phyloP scores from a whole-genome alignment of 1,284 basidiomycete species.

The Tylopilus sp. region DNA sequence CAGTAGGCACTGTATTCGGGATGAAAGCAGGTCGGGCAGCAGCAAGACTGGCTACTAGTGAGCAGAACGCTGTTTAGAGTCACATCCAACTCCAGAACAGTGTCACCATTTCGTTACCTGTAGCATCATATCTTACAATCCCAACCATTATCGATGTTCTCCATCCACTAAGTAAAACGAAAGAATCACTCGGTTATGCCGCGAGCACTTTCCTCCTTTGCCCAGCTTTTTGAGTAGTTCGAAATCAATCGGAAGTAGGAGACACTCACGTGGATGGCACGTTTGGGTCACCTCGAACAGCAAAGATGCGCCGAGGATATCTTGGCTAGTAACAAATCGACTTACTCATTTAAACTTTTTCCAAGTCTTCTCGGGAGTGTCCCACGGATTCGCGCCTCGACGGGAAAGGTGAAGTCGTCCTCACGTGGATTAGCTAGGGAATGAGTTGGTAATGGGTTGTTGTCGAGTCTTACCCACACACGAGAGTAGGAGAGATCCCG shows the following conservation, averaged over 20 bases:
- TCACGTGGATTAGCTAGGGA: slow-evolving; percentile 26
- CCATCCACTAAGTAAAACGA: slow-evolving; percentile 5
- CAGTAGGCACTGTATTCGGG: slow-evolving; percentile 66
- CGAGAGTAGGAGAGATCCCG: slow-evolving; percentile 52
- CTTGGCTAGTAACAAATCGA: slow-evolving; percentile 26
- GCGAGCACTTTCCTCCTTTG: slow-evolving; percentile 25
- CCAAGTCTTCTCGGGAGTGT: slow-evolving; percentile 33
- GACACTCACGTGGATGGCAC: slow-evolving; percentile 32
- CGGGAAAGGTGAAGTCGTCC: slow-evolving; percentile 27
- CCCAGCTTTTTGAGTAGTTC: slow-evolving; percentile 10
- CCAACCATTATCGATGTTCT: not conserved
- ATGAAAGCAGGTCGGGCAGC: slow-evolving; percentile 55
- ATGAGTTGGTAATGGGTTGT: not conserved
- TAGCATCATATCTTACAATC: slow-evolving; percentile 4
- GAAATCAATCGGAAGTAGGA: not conserved
- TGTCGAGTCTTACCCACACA: slow-evolving; percentile 42
- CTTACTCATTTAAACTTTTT: slow-evolving; percentile 18
- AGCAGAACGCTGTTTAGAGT: not conserved
- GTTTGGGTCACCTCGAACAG: slow-evolving; percentile 25
- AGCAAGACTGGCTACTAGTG: slow-evolving; percentile 26
- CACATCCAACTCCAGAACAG: not conserved
- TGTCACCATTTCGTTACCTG: not conserved
- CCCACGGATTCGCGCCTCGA: slow-evolving; percentile 18
- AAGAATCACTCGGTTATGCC: slow-evolving; percentile 21
- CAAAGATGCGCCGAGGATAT: slow-evolving; percentile 36